Evolutionary conservation across 345 rosid genomes (phyloP).

Genomic region (Brassica cretica): DNA sequence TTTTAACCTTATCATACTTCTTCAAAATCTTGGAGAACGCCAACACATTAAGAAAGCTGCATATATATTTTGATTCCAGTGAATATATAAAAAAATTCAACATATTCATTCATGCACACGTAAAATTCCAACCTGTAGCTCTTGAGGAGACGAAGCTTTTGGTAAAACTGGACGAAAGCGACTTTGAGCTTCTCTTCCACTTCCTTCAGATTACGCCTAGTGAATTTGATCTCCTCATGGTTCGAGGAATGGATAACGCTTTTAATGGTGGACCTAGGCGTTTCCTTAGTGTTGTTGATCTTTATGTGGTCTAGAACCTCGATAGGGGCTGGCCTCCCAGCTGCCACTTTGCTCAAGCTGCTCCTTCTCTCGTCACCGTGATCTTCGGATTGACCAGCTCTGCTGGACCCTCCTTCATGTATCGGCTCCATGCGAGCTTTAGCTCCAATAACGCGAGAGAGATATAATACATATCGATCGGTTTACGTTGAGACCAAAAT

Average conservation of each 20-base stretch:
- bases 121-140: slow-evolving; percentile 46
- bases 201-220: slow-evolving; percentile 48
- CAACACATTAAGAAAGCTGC: slow-evolving; percentile 56
- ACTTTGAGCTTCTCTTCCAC: slow-evolving; percentile 55
- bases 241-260: slow-evolving; percentile 42
- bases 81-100: background rate
- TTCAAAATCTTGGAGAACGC: slow-evolving; percentile 69
- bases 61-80: background rate
- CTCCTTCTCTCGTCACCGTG: background rate
- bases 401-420: slow-evolving; percentile 45
- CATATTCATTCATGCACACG: background rate
- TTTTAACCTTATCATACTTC: slow-evolving; percentile 64
- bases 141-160: slow-evolving; percentile 73
- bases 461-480: background rate
- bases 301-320: slow-evolving; percentile 50
- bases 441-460: background rate
- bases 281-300: slow-evolving; percentile 49
- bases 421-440: slow-evolving; percentile 51
- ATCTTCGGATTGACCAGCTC: slow-evolving; percentile 28
- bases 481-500: background rate
- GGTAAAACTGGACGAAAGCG: slow-evolving; percentile 64
- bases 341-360: slow-evolving; percentile 10
- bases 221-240: slow-evolving; percentile 48
- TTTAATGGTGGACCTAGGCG: slow-evolving; percentile 66
- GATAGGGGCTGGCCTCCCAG: slow-evolving; percentile 49